These are phyloP conservation scores for Fusarium drepaniforme DNA, from an alignment of 2,329 filamentous ascomycete genomes.

Conservation along the genomic window DNA sequence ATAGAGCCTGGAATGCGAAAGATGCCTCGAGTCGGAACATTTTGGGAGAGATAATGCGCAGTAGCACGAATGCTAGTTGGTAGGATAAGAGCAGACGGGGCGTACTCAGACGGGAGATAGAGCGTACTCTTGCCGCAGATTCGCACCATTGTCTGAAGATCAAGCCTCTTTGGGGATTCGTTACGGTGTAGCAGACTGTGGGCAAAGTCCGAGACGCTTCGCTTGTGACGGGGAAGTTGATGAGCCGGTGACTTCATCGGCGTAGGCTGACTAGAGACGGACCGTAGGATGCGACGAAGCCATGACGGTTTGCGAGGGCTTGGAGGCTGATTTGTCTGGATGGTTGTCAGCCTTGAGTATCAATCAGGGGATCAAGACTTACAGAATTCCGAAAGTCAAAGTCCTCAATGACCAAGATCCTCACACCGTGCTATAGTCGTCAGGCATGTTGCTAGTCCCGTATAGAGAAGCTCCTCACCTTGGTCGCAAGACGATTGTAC, in stretches of 20 bases:
- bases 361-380: slow-evolving; percentile 32
- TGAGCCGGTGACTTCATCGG: slow-evolving; percentile 12
- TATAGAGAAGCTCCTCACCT: slow-evolving; percentile 54
- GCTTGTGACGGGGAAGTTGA: slow-evolving; percentile 53
- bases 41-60: slow-evolving; percentile 72
- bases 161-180: slow-evolving; percentile 62
- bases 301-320: slow-evolving; percentile 51
- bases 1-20: slow-evolving; percentile 74
- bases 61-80: slow-evolving; percentile 76
- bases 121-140: slow-evolving; percentile 73
- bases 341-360: slow-evolving; percentile 12
- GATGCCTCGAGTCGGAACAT: slow-evolving; percentile 67
- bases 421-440: slow-evolving; percentile 64
- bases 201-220: slow-evolving; percentile 69
- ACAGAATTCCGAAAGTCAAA: slow-evolving; percentile 50
- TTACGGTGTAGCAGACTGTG: slow-evolving; percentile 58
- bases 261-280: slow-evolving; percentile 32
- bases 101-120: slow-evolving; percentile 70
- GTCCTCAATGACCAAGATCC: slow-evolving; percentile 52
- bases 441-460: background rate
- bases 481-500: slow-evolving; percentile 71
- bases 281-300: slow-evolving; percentile 53
- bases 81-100: slow-evolving; percentile 67
- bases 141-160: slow-evolving; percentile 70
- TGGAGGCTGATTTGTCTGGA: slow-evolving; percentile 34